A percentile compares a stretch with the other conserved stretches of the same genome.
Evolutionary conservation across 805 yeast species (phyloP).

Genomic region (Candida ipomoeae): DNA sequence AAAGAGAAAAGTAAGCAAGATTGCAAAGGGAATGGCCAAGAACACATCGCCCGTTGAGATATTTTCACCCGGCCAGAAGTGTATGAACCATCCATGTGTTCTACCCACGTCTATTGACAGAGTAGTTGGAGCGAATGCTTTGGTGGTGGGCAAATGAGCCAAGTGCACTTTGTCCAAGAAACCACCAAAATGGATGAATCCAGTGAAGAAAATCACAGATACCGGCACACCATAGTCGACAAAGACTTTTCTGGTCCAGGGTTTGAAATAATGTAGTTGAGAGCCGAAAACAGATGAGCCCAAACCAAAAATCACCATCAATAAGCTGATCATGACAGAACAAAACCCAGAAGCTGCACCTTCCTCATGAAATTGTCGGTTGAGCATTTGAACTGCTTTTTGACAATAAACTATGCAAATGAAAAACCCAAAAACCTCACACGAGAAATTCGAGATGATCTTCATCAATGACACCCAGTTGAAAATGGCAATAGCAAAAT

Average conservation of each 20-base stretch:
- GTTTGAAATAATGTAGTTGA: slow-evolving; percentile 57
- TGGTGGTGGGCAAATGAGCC: slow-evolving; percentile 62
- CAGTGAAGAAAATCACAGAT: slow-evolving; percentile 84
- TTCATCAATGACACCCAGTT: slow-evolving; percentile 66
- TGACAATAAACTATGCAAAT: slow-evolving; percentile 84
- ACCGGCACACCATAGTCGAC: slow-evolving; percentile 85
- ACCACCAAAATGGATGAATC: slow-evolving; percentile 90
- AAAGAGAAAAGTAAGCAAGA: slow-evolving; percentile 76
- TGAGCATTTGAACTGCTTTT: slow-evolving; percentile 81
- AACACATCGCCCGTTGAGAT: slow-evolving; percentile 73
- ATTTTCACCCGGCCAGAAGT: slow-evolving; percentile 59
- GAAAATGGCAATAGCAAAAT: slow-evolving; percentile 62
- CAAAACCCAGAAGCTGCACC: slow-evolving; percentile 57
- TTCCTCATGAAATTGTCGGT: slow-evolving; percentile 56
- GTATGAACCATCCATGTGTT: slow-evolving; percentile 69
- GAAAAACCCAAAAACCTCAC: slow-evolving; percentile 91
- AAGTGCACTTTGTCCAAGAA: slow-evolving; percentile 53
- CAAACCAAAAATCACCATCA: slow-evolving; percentile 78
- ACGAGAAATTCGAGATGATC: slow-evolving; percentile 74
- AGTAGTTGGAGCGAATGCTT: slow-evolving; percentile 70
- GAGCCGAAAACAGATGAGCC: slow-evolving; percentile 54
- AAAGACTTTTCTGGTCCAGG: slow-evolving; percentile 60
- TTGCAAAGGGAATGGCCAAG: slow-evolving; percentile 88
- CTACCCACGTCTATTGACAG: slow-evolving; percentile 26
- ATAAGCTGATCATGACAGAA: slow-evolving; percentile 65